These are phyloP conservation scores for Ophiostoma novo-ulmi DNA, from an alignment of 2,329 filamentous ascomycete species.

Conservation along the genomic window DNA sequence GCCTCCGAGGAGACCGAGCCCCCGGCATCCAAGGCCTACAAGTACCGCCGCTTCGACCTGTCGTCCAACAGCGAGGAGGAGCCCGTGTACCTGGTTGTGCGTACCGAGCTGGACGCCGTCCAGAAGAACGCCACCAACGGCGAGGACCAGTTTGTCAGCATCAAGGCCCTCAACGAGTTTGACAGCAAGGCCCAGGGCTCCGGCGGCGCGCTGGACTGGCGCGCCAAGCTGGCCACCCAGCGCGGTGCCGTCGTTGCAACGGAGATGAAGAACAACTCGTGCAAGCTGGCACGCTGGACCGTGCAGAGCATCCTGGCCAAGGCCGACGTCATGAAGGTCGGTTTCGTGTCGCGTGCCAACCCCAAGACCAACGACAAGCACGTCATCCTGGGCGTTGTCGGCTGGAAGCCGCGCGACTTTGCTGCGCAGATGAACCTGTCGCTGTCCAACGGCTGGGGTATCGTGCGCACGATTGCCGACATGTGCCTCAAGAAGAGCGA, in stretches of 20 bases:
- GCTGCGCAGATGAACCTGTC: constrained; percentile 97
- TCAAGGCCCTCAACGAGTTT: constrained; percentile 98
- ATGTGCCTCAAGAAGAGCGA: constrained; percentile 77
- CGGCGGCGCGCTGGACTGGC: constrained; percentile 93
- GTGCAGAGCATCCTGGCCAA: constrained; percentile 94
- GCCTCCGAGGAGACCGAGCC: constrained; percentile 86
- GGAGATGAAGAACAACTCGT: constrained; percentile 99
- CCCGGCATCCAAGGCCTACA: constrained; percentile 93
- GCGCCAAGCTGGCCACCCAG: constrained; percentile 87
- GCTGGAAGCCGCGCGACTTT: constrained; percentile 97
- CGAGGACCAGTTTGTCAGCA: constrained; percentile 83
- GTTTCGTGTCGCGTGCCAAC: constrained; percentile 93
- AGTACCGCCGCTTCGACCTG: constrained; percentile 94
- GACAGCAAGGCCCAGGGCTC: constrained; percentile 96
- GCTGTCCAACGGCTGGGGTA: constrained; percentile 96
- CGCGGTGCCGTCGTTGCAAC: constrained; percentile 96
- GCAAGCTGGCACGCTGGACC: constrained; percentile 97
- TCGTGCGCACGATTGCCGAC: constrained; percentile 95
- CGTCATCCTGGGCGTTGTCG: constrained; percentile 88
- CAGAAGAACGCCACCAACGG: constrained; percentile 91
- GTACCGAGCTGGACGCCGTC: constrained; percentile 94
- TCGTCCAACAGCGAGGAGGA: constrained; percentile 94
- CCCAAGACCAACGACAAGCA: constrained; percentile 90
- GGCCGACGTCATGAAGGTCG: constrained; percentile 98
- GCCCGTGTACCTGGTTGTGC: constrained; percentile 85